Conservation (phyloP, 139 green algal species). For the Chlamydomonas sp. region DNA sequence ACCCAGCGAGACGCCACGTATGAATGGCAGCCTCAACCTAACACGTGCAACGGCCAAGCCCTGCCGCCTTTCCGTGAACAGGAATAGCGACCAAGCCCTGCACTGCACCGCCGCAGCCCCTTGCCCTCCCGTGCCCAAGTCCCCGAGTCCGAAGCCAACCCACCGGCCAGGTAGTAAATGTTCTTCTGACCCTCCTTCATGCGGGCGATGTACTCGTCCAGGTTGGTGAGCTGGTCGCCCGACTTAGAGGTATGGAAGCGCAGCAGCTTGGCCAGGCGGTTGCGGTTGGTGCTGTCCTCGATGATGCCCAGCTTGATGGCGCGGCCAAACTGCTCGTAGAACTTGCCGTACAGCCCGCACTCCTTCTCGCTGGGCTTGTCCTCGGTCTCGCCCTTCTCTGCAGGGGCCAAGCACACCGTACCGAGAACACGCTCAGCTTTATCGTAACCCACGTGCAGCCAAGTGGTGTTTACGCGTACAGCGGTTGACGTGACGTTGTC, state of each 20-base stretch:
- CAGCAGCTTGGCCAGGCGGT: constrained; percentile 80
- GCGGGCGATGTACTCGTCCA: constrained; percentile 91
- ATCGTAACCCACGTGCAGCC: no score
- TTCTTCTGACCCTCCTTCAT: constrained; percentile 96
- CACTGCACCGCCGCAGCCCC: not conserved
- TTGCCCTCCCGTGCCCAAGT: not conserved
- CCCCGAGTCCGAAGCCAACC: not conserved
- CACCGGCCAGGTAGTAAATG: constrained; percentile 95
- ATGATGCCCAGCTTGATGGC: constrained; percentile 98
- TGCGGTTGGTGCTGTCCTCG: constrained; percentile 92
- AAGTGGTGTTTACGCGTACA: no score
- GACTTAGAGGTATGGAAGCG: constrained; percentile 86
- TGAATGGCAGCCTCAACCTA: no score
- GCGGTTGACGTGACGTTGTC: no score
- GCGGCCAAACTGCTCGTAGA: constrained; percentile 93
- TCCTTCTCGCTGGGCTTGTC: constrained; percentile 56
- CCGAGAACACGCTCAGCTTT: no score
- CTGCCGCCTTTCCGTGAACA: no score
- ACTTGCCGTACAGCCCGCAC: constrained; percentile 82
- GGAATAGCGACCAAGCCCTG: no score
- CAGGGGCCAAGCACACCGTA: not conserved
- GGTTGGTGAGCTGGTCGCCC: constrained; percentile 72
- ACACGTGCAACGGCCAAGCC: no score
- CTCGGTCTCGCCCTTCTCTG: constrained; percentile 48
- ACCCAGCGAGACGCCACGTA: no score